Base-by-base conservation (phyloP, 2,329 filamentous ascomycete genomes). In the Chaetomium sp. region DNA sequence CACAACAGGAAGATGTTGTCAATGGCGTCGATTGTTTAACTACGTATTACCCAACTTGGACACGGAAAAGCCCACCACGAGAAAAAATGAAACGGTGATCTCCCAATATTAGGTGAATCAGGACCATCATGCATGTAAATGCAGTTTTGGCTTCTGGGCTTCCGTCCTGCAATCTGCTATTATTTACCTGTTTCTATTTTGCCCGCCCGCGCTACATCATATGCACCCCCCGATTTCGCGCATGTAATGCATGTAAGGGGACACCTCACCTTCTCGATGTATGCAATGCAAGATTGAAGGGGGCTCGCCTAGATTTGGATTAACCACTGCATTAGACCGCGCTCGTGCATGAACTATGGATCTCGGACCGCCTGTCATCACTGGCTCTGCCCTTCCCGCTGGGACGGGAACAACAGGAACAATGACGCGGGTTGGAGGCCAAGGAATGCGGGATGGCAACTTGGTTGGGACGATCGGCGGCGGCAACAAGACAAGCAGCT, bases 351-450 rank as follows among this genome's bases (percentile, higher is more conserved):
- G 38, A 42, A 42, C 38, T 19, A 42, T 42, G 31, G 47, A 61
- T 45, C n/a, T 61, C 59, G 35, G 35, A 29, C 12, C 47, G 33
- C 29, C 51, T 33, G 29, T 35, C 51, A 19, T 13, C 51, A 33
- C 29, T 49, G 21, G 25, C 38, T 42, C 38, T 16, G 35, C 5
- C 13, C 38, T 58, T 58, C 57, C 57, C 42, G 42, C 27, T 16
- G 45, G 57, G 42, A 50, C 58, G 57, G 57, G 42, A 59, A 42
- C 25, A 23, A 47, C 54, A 19, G 21, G 27, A 9, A 38, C 33
- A 35, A 31, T 16, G 25, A 27, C 23, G 49, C 51, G 54, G 55
- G 55, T 29, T 57, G 35, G 55, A 57, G 35, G 35, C n/a, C 54
- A 19, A 56, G 33, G 33, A 27, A 27, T 42, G 33, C 38, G 29